phyloP scores from a whole-genome alignment of 441 rosid genomes.

The Pelargonium australe region DNA sequence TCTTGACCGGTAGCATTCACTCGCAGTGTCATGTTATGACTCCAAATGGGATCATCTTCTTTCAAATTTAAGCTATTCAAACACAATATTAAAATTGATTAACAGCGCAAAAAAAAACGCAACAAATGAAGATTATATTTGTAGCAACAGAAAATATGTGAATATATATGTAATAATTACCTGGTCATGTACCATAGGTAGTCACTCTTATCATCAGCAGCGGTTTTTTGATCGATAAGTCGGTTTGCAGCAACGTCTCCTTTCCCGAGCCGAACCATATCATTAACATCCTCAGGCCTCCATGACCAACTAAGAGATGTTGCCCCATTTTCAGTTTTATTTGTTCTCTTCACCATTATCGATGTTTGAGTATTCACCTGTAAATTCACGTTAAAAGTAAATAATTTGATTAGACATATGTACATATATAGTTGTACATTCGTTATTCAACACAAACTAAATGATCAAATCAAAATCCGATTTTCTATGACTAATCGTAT shows the following conservation, averaged over 20 bases:
- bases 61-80: slow-evolving; percentile 25
- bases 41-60: slow-evolving; percentile 32
- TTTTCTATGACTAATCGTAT: no score
- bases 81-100: neutral
- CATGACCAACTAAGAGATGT: slow-evolving; percentile 47
- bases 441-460: neutral
- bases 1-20: slow-evolving; percentile 45
- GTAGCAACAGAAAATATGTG: neutral
- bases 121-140: no score
- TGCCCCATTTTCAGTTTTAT: slow-evolving; percentile 39
- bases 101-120: no score
- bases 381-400: neutral
- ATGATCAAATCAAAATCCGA: no score
- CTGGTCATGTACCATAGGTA: slow-evolving; percentile 78
- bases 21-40: slow-evolving; percentile 39
- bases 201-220: slow-evolving; percentile 47
- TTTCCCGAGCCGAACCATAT: slow-evolving; percentile 28
- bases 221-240: slow-evolving; percentile 53
- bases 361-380: slow-evolving; percentile 54
- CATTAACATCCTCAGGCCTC: slow-evolving; percentile 48
- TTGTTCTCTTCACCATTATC: slow-evolving; percentile 38
- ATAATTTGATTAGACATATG: neutral
- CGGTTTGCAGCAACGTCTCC: slow-evolving; percentile 27
- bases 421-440: neutral
- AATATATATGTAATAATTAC: slow-evolving; percentile 21